A percentile compares a stretch with the other conserved stretches of the same genome.
Conservation (phyloP, 768 basidiomycete genomes). For the Suillus tomentosus region DNA sequence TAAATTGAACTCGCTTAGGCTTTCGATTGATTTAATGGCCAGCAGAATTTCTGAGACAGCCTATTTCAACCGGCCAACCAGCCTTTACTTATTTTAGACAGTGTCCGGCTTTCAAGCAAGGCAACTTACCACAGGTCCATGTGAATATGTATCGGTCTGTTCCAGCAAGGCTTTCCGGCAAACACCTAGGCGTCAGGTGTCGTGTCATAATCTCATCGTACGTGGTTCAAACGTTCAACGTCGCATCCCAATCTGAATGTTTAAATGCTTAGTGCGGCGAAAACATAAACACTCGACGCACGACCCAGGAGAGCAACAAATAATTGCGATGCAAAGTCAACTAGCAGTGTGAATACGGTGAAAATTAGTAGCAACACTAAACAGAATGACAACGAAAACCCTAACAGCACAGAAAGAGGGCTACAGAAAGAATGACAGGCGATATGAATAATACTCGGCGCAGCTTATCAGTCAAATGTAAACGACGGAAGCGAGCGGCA, state of each 20-base stretch:
- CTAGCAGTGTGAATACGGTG: constrained; percentile 19
- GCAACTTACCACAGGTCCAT: background rate
- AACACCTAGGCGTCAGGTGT: background rate
- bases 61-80: background rate
- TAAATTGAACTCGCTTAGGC: background rate
- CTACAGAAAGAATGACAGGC: constrained; percentile 29
- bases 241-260: no score
- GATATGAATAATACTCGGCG: constrained; percentile 33
- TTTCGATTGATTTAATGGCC: no score
- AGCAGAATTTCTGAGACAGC: background rate
- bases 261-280: no score
- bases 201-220: background rate
- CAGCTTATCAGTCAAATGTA: constrained; percentile 21
- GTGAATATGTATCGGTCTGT: background rate
- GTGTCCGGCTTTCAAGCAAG: background rate
- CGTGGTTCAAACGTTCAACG: background rate
- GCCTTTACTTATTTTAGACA: background rate
- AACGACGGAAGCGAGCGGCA: constrained; percentile 7
- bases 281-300: background rate
- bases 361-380: constrained; percentile 15
- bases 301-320: background rate
- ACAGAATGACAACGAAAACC: constrained; percentile 11
- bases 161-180: background rate
- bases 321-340: constrained; percentile 8
- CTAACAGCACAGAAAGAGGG: constrained; percentile 18